Percentiles rank a stretch among this genome's conserved stretches.
Conservation (phyloP, 73 alveolate genomes). For the Urostyla sp. region DNA sequence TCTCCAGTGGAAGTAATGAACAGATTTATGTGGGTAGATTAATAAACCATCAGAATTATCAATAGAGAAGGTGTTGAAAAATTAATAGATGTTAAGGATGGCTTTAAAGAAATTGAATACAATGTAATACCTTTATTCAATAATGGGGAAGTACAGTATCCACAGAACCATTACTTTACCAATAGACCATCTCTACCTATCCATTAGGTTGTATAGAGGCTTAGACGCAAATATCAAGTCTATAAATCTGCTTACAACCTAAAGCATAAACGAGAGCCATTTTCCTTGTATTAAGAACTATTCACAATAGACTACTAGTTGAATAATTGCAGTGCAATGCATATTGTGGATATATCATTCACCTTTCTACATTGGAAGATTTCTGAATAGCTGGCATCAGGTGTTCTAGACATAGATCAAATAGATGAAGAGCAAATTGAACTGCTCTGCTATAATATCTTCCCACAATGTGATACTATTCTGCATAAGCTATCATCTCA, state of each 20-base stretch:
- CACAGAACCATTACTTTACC: constrained; percentile 1
- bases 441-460: constrained; percentile 17
- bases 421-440: constrained; percentile 21
- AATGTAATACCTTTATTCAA: constrained; percentile 48
- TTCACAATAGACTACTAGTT: constrained; percentile 37
- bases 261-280: constrained; percentile 4
- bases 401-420: constrained; percentile 15
- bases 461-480: constrained; percentile 33
- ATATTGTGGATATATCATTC: constrained; percentile 37
- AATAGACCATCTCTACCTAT: background rate
- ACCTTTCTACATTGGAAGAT: constrained; percentile 53
- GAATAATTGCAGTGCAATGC: constrained; percentile 48
- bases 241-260: constrained; percentile 24
- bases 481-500: constrained; percentile 12
- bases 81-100: background rate
- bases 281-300: background rate
- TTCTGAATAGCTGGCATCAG: constrained; percentile 18
- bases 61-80: constrained; percentile 48
- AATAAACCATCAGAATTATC: constrained; percentile 5
- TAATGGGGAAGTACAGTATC: constrained; percentile 6
- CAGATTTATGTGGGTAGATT: constrained; percentile 49
- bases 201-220: constrained; percentile 9
- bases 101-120: background rate
- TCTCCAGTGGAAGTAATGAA: constrained; percentile 19
- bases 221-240: constrained; percentile 34